Base-by-base conservation (phyloP, 2,329 filamentous ascomycete genomes). In the Verticillium nonalfalfae region DNA sequence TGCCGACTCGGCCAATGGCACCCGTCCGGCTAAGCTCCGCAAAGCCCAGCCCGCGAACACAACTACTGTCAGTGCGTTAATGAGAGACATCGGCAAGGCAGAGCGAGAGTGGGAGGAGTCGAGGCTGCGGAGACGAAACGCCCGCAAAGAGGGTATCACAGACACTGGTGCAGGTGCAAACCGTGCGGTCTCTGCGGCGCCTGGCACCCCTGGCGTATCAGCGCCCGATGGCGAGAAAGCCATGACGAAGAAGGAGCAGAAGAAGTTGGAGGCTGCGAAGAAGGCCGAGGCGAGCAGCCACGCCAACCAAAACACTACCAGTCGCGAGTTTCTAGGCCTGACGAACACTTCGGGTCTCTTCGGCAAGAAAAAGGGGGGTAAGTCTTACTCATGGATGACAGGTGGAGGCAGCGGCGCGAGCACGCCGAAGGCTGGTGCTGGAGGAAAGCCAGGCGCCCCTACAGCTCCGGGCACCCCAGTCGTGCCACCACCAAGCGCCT, bases 171-270 rank as follows among this genome's bases (percentile, higher is more conserved):
- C 75, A 52, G 75, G 78, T 59, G 73, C 76, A 13, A 82, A 83
- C 15, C 80, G 86, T 66, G 69, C 83, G 33, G 81, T 85, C 14
- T 85, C 85, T 31, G 78, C 81, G 13, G 85, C 85, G 15, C 81
- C 85, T 11, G 82, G 82, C 2, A 88, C 85, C 0, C 85, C 88
- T 3, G 85, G 85, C 6, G 79, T 85, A 1, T 81, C 85, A 52
- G 85, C 88, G 1, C 83, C 87, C 1, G 88, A 90, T 60, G 72
- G 79, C 1, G 81, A 85, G 66, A 94, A 93, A 73, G 82, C 86
- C 3, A 82, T 91, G 59, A 90, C 89, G 4, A 97, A 97, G 81
- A 97, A 97, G 77, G 93, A 97, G 73, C 82, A 81, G 63, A 86
- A 89, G 71, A 91, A 89, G 74, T 90, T 88, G 65, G 83, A 89